Percentiles rank a stretch among this genome's conserved stretches.
phyloP scores from a whole-genome alignment of 1,284 basidiomycete genomes.

The Puccinia horiana region DNA sequence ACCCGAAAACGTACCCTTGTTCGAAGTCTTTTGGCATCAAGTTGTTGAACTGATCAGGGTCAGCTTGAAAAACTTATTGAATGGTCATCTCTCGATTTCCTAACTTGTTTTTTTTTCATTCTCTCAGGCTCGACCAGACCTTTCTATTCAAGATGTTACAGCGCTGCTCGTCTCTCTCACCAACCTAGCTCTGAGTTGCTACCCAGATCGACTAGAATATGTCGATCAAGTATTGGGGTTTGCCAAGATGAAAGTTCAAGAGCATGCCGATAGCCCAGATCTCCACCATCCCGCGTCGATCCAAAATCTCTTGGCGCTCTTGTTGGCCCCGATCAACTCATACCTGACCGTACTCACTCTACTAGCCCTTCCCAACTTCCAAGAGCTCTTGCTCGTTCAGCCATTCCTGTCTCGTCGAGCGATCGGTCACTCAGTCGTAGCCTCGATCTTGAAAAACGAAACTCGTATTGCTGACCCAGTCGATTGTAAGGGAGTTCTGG shows the following conservation, averaged over 20 bases:
- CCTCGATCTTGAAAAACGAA: conserved; percentile 89
- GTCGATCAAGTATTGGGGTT: conserved; percentile 90
- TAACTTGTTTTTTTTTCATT: neutral
- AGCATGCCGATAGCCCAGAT: conserved; percentile 80
- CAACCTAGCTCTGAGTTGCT: conserved; percentile 88
- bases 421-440: conserved; percentile 86
- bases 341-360: conserved; percentile 91
- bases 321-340: conserved; percentile 86
- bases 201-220: conserved; percentile 90
- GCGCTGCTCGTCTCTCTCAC: conserved; percentile 88
- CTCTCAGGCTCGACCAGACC: conserved; percentile 84
- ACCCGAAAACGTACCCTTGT: conserved; percentile 84
- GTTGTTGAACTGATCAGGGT: conserved; percentile 96
- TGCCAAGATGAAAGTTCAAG: conserved; percentile 78
- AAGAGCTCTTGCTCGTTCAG: conserved; percentile 75
- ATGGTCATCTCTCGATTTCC: conserved; percentile 16
- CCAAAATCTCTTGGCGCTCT: conserved; percentile 80
- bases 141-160: conserved; percentile 92
- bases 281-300: conserved; percentile 81
- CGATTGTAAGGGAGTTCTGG: conserved; percentile 85
- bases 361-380: conserved; percentile 84
- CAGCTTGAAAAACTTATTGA: conserved; percentile 49
- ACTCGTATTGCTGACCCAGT: conserved; percentile 85
- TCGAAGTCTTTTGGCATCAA: conserved; percentile 97
- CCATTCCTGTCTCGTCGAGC: conserved; percentile 83